Base-by-base conservation (phyloP, 108 stramenopile species). In the Cyclotella sp. region DNA sequence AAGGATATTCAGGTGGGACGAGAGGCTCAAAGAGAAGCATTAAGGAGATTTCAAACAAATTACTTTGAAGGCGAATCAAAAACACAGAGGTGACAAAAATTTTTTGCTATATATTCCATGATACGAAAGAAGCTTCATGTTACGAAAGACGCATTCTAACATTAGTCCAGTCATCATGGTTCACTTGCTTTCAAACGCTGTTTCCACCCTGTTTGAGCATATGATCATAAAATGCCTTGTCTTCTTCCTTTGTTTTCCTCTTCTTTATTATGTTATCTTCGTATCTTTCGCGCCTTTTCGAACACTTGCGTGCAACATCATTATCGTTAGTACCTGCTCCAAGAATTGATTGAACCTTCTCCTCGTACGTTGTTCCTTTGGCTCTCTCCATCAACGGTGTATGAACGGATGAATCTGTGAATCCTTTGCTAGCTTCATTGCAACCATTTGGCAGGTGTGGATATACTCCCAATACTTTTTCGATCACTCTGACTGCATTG, bases 361-460 rank as follows among this genome's bases (percentile, higher is more conserved):
- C 93, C 80, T 95, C 96, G 75, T 97, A 97, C 0, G 93, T 91
- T 29, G 91, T 90, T 16, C 96, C 96, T 52, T 43, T 73, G 11
- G 81, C 61, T 73, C 96, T 85, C 63, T 88, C 68, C 79, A 86
- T 69, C 1, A 97, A 46, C n/a, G 91, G 90, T 59, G 86, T 70
- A 74, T 97, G 91, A 0, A 90, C 75, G 13, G 81, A 55, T 28
- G 81, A 59, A 18, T 88, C 88, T 0, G 72, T 75, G 18, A 70
- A 43, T n/a, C 87, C 85, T 51, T 77, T 73, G 16, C 77, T 63
- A 39, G 49, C 43, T 21, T 71, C 74, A n/a, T 54, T 75, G 52
- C 34, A 29, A 27, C 81, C 84, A 59, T 71, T 76, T 42, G 78
- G 59, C 14, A 54, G 58, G 40, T 72, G 59, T 22, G 79, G 79